Evolutionary conservation across 1,284 basidiomycete genomes (phyloP).

Genomic region (Stygiomarasmius scandens): DNA sequence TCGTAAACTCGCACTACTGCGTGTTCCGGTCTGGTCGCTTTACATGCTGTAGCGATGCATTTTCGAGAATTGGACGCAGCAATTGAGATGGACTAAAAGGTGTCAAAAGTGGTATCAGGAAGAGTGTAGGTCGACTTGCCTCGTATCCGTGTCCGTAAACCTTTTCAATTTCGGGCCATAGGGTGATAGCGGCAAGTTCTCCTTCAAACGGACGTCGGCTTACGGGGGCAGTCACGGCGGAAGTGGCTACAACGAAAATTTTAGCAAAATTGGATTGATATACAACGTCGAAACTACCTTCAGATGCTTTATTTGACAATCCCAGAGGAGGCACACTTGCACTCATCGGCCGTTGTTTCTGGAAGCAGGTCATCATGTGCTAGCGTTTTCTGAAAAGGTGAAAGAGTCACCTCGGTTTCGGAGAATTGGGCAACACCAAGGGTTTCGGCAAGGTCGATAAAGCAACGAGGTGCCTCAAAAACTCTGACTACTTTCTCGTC

Average conservation of each 20-base stretch:
- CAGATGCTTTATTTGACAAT: conserved; percentile 49
- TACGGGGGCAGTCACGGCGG: conserved; percentile 14
- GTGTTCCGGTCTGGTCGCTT: conserved; percentile 85
- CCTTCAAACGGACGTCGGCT: conserved; percentile 78
- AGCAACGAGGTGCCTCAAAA: conserved; percentile 85
- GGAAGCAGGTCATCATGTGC: neutral
- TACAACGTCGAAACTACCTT: conserved; percentile 41
- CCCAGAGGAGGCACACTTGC: conserved; percentile 43
- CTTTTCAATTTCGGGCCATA: conserved; percentile 98
- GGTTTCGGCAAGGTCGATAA: conserved; percentile 62
- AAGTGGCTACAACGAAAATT: conserved; percentile 1
- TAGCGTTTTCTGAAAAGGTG: neutral
- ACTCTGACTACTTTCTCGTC: conserved; percentile 93
- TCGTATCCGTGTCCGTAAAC: conserved; percentile 98
- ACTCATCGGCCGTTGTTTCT: conserved; percentile 35
- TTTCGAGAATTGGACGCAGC: conserved; percentile 70
- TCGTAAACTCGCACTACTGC: conserved; percentile 88
- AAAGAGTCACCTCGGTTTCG: conserved; percentile 49
- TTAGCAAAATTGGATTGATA: neutral
- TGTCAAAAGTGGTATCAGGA: no score
- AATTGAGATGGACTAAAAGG: conserved; percentile 71
- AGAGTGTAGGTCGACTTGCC: conserved; percentile 42
- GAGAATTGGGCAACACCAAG: conserved; percentile 51
- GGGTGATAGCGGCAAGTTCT: conserved; percentile 80
- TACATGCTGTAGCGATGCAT: conserved; percentile 91